phyloP scores from a whole-genome alignment of 768 basidiomycete species.

The Butyriboletus loyo region DNA sequence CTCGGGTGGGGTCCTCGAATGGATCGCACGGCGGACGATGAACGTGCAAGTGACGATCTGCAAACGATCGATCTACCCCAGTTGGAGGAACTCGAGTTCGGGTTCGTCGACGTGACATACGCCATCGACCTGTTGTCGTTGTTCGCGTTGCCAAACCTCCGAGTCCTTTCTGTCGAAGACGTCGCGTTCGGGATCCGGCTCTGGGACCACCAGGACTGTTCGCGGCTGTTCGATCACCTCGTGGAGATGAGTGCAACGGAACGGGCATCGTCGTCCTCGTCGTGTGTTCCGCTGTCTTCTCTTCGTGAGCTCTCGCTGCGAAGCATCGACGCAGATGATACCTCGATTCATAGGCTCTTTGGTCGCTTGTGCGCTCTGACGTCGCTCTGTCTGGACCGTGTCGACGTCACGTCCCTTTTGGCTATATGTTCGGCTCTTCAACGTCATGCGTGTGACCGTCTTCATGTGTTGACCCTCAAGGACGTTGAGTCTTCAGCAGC shows the following conservation, averaged over 20 bases:
- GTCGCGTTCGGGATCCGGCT: constrained; percentile 39
- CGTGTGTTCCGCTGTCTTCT: constrained; percentile 1
- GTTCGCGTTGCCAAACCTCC: constrained; percentile 39
- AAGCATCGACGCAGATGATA: not conserved
- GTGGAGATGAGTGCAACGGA: not conserved
- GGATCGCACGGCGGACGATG: not conserved
- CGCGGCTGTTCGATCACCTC: constrained; percentile 37
- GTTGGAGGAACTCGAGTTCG: constrained; percentile 38
- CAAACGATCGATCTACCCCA: constrained; percentile 26
- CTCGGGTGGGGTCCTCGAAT: constrained; percentile 53
- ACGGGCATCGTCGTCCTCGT: not conserved
- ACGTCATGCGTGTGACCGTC: not conserved
- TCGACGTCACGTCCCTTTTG: constrained; percentile 1
- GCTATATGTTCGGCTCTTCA: constrained; percentile 6
- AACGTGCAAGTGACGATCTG: not conserved
- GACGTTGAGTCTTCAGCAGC: not conserved
- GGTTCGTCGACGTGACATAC: constrained; percentile 43
- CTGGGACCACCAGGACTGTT: constrained; percentile 33
- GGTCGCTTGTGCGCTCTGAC: not conserved
- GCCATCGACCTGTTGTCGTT: constrained; percentile 37
- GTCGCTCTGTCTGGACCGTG: constrained; percentile 7
- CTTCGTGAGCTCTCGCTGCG: constrained; percentile 12
- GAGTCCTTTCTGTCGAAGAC: constrained; percentile 44
- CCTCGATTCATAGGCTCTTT: constrained; percentile 7
- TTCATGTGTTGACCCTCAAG: constrained; percentile 13